These are phyloP conservation scores for Cucurbita argyrosperma DNA, from an alignment of 306 rosid species.

Conservation along the genomic window DNA sequence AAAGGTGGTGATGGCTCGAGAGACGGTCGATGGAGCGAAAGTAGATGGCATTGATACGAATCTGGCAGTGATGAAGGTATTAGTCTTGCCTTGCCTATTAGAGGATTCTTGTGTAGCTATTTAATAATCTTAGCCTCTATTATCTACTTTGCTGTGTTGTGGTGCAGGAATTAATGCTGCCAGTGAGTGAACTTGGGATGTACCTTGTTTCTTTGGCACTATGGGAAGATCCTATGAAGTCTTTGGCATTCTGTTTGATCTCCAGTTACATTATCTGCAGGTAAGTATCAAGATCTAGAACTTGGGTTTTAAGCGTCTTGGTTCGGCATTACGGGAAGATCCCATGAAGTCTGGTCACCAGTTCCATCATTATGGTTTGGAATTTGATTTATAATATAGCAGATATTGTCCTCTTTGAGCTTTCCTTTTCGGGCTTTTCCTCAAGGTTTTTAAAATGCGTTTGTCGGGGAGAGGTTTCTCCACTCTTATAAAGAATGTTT, in stretches of 20 bases:
- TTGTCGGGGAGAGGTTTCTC: too few relatives aligned
- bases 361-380: neutral
- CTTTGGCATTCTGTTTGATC: slow-evolving; percentile 47
- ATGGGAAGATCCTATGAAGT: slow-evolving; percentile 89
- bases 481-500: too few relatives aligned
- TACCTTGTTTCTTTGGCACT: slow-evolving; percentile 50
- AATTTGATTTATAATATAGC: neutral
- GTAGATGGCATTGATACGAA: slow-evolving; percentile 92
- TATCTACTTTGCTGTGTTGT: neutral
- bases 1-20: slow-evolving; percentile 75
- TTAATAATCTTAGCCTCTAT: neutral
- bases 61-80: slow-evolving; percentile 90
- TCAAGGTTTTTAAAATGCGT: too few relatives aligned
- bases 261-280: slow-evolving; percentile 65
- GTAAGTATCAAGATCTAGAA: slow-evolving; percentile 25
- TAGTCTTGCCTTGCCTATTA: too few relatives aligned
- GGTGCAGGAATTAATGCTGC: slow-evolving; percentile 74
- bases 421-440: too few relatives aligned
- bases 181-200: slow-evolving; percentile 51
- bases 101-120: too few relatives aligned
- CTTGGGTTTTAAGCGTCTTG: neutral
- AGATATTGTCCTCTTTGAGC: too few relatives aligned
- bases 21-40: slow-evolving; percentile 85
- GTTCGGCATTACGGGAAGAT: neutral
- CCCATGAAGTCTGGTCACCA: neutral